These are phyloP conservation scores for Globisporangium camurandrum DNA, from an alignment of 352 stramenopile genomes.

Conservation along the genomic window DNA sequence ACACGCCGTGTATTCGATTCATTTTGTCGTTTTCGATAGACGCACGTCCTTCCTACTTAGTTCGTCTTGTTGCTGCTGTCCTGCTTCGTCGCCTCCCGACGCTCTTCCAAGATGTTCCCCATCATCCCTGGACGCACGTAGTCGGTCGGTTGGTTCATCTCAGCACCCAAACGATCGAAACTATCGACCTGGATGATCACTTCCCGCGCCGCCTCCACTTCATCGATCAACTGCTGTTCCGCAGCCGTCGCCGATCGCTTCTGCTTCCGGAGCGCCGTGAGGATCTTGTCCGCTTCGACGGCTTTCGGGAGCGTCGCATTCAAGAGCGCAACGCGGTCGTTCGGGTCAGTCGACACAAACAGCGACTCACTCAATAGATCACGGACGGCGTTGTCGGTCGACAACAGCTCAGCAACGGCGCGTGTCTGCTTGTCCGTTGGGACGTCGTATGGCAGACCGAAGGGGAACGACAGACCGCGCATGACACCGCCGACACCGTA, in stretches of 20 bases:
- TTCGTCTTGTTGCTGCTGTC: too few species aligned
- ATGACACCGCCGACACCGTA: constrained; percentile 90
- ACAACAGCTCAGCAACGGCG: constrained; percentile 65
- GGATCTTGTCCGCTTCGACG: constrained; percentile 91
- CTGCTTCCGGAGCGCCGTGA: constrained; percentile 88
- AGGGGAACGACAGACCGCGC: constrained; percentile 93
- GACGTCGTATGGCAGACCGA: constrained; percentile 88
- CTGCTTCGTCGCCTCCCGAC: constrained; percentile 20
- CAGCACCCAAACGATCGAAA: constrained; percentile 85
- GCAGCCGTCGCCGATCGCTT: constrained; percentile 91
- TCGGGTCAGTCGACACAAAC: constrained; percentile 63
- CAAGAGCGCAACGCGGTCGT: constrained; percentile 62
- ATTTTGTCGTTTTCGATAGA: too few species aligned
- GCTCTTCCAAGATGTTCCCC: constrained; percentile 33
- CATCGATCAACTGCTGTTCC: constrained; percentile 93
- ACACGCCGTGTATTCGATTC: too few species aligned
- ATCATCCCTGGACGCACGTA: constrained; percentile 88
- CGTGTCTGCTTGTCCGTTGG: constrained; percentile 86
- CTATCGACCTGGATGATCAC: constrained; percentile 95
- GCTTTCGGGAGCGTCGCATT: constrained; percentile 76
- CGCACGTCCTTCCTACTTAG: too few species aligned
- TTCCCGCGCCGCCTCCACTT: constrained; percentile 93
- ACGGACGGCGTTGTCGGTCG: constrained; percentile 63
- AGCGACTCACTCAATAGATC: constrained; percentile 62
- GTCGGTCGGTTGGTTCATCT: constrained; percentile 68